Percentiles rank a stretch among this genome's conserved stretches.
phyloP scores from a whole-genome alignment of 768 basidiomycete species.

The Neoboletus magnificus region DNA sequence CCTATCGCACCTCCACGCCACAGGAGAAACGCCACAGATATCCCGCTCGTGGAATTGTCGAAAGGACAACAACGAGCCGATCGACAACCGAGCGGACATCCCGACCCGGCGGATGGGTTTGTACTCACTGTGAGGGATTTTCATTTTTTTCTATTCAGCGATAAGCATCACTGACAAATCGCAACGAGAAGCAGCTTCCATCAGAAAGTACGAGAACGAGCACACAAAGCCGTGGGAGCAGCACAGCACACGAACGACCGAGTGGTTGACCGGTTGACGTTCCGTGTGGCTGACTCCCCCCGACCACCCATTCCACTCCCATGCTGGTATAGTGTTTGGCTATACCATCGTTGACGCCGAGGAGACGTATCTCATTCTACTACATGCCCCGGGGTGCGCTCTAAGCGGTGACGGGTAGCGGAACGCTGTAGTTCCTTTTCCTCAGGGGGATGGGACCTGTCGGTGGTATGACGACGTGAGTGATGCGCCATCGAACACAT shows the following conservation, averaged over 20 bases:
- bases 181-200: background rate
- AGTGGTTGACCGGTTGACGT: background rate
- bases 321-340: conserved; percentile 17
- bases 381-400: background rate
- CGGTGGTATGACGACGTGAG: background rate
- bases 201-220: conserved; percentile 11
- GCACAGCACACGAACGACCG: background rate
- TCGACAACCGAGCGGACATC: background rate
- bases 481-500: background rate
- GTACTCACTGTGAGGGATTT: conserved; percentile 13
- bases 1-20: conserved; percentile 14
- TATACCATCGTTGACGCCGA: background rate
- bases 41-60: conserved; percentile 22
- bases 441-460: background rate
- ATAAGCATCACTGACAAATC: background rate
- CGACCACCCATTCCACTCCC: background rate
- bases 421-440: background rate
- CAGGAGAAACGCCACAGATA: background rate
- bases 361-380: background rate
- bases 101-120: conserved; percentile 5
- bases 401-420: background rate
- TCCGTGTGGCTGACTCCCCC: background rate
- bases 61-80: background rate
- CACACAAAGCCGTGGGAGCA: conserved; percentile 10
- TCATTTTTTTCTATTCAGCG: background rate